Evolutionary conservation across 2,329 filamentous ascomycete genomes (phyloP), one percentile per base, ranked within the genome.

Genomic region (Graphilbum ipis-grandicollis): DNA sequence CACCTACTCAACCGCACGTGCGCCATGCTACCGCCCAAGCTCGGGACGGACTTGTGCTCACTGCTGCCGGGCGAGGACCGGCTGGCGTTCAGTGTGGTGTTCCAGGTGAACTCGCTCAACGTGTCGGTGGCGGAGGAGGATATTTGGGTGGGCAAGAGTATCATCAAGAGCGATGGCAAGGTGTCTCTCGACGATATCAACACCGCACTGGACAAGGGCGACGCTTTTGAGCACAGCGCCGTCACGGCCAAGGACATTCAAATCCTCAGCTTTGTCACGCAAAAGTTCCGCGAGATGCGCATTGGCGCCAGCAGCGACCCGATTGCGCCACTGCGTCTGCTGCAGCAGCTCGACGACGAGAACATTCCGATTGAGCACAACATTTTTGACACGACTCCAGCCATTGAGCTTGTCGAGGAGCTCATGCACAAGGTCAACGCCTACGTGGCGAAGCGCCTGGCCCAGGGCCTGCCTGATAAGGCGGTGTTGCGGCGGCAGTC

Each of bases 351-450:
- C 30, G 90, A 98, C 48, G 90, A 98, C 48, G 90, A 98, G 65
- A 96, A 96, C 56, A 84, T 94, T 37, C 90, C 88, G 3, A 86
- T 96, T 30, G 85, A 93, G 60, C 75, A 84, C 54, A 98, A 96
- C 60, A 81, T 98, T 45, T 98, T 96, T 51, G 79, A 94, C 55
- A 88, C 83, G 22, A 84, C 83, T 12, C 67, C 78, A 9, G 83
- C 86, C 3, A 84, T 92, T 44, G 88, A 96, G 59, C 72, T 96
- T 44, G 83, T 94, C 32, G 90, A 98, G 56, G 90, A 98, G 62
- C 66, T 98, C 37, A 79, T 84, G 60, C 81, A 93, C 66, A 93
- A 92, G 64, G 81, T 83, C 40, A 96, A 98, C 54, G 70, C 74
- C 34, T 79, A 83, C 52, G 80, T 98, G 43, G 90, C 88, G 14